phyloP scores from a whole-genome alignment of 352 stramenopile genomes.

The Albugo candida region DNA sequence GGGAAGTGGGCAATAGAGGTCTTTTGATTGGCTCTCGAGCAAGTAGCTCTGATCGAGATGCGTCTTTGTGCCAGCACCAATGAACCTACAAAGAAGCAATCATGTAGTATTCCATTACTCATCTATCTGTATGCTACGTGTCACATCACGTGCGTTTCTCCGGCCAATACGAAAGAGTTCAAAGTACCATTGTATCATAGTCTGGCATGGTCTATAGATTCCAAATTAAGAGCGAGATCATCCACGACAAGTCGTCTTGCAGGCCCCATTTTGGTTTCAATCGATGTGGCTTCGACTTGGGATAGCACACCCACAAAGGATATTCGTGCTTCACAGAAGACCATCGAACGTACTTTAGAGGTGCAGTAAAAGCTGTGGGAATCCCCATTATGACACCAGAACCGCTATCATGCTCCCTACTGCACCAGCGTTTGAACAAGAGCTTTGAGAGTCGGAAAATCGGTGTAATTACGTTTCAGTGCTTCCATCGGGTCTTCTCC shows the following conservation, averaged over 20 bases:
- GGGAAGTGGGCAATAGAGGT: slow-evolving; percentile 64
- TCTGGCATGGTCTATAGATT: slow-evolving; percentile 41
- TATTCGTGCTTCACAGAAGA: slow-evolving; percentile 29
- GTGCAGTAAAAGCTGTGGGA: slow-evolving; percentile 18
- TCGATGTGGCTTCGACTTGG: slow-evolving; percentile 49
- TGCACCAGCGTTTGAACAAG: slow-evolving; percentile 23
- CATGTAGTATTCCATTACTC: slow-evolving; percentile 41
- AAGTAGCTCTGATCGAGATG: slow-evolving; percentile 54
- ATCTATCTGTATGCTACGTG: slow-evolving; percentile 30
- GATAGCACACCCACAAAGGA: slow-evolving; percentile 38
- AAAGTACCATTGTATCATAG: slow-evolving; percentile 44
- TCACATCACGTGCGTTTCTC: slow-evolving; percentile 25
- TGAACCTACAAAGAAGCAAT: too few relatives aligned
- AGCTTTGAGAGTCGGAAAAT: slow-evolving; percentile 46
- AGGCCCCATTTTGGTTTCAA: slow-evolving; percentile 75
- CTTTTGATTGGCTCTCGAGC: slow-evolving; percentile 44
- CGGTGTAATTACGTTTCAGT: slow-evolving; percentile 31
- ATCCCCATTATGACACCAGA: slow-evolving; percentile 44
- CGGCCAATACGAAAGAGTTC: slow-evolving; percentile 28
- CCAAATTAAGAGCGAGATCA: slow-evolving; percentile 31
- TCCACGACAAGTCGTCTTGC: slow-evolving; percentile 38
- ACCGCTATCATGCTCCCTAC: slow-evolving; percentile 47
- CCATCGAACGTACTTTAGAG: slow-evolving; percentile 42
- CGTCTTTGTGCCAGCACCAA: too few relatives aligned
- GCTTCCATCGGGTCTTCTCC: slow-evolving; percentile 25